Conservation (phyloP, 768 basidiomycete genomes). For the Gautieria morchelliformis region DNA sequence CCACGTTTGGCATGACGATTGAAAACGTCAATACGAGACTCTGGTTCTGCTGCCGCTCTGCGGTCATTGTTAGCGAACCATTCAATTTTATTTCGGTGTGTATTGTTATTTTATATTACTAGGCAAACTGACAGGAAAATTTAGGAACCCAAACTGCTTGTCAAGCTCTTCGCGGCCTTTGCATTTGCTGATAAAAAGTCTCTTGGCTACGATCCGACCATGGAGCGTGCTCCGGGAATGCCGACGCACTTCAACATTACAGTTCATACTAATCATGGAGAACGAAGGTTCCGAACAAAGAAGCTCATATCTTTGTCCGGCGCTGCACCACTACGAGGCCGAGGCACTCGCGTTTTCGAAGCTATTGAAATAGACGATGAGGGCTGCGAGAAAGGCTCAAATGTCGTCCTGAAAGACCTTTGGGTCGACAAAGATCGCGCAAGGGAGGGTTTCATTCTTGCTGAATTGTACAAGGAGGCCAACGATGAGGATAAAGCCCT, state of each 20-base stretch:
- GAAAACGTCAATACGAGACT: constrained; percentile 18
- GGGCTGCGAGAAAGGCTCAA: neutral
- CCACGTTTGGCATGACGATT: constrained; percentile 21
- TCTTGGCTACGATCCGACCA: too few relatives aligned
- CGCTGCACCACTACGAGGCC: neutral
- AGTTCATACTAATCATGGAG: too few relatives aligned
- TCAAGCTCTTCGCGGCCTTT: too few relatives aligned
- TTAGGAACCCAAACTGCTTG: too few relatives aligned
- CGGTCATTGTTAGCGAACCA: constrained; percentile 11
- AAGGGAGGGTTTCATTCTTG: neutral
- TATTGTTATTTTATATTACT: neutral
- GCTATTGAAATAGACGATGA: neutral
- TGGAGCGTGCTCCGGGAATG: too few relatives aligned
- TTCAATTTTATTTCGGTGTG: constrained; percentile 13
- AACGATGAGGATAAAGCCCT: neutral
- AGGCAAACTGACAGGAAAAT: too few relatives aligned
- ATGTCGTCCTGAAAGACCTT: constrained; percentile 9
- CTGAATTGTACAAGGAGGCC: neutral
- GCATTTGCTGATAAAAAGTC: too few relatives aligned
- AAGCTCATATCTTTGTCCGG: neutral
- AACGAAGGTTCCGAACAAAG: too few relatives aligned
- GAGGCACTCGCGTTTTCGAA: constrained; percentile 14
- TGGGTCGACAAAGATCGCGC: constrained; percentile 12
- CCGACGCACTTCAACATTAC: too few relatives aligned
- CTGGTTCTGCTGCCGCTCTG: constrained; percentile 21